These are phyloP conservation scores for Lachnellula hyalina DNA, from an alignment of 2,329 filamentous ascomycete genomes.

Conservation along the genomic window DNA sequence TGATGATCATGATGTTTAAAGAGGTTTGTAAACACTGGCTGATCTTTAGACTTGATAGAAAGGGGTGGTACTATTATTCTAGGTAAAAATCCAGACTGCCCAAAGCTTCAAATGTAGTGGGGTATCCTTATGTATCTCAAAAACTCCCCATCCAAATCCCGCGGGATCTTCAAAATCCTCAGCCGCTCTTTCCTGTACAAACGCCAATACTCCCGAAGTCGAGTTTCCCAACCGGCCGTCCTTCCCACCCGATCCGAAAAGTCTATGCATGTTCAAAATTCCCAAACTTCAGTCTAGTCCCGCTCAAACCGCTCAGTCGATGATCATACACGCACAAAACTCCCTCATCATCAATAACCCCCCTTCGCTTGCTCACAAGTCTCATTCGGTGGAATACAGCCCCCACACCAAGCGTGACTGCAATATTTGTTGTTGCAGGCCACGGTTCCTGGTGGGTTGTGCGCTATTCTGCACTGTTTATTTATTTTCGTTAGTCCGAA, in stretches of 20 bases:
- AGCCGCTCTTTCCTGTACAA: background rate
- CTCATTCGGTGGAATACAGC: background rate
- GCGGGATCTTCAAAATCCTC: no score
- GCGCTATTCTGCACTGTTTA: background rate
- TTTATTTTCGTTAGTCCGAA: background rate
- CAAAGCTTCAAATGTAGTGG: background rate
- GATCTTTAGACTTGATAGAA: background rate
- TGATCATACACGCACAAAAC: background rate
- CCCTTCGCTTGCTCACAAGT: background rate
- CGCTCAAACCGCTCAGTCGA: background rate
- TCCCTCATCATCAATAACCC: background rate
- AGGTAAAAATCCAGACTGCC: background rate
- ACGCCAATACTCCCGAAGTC: background rate
- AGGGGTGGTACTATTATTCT: background rate
- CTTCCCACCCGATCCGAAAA: no score
- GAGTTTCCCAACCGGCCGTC: no score
- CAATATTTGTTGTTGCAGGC: background rate
- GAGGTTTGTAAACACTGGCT: background rate
- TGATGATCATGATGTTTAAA: background rate
- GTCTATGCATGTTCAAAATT: background rate
- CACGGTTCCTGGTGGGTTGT: background rate
- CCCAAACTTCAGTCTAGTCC: background rate
- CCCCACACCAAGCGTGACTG: background rate
- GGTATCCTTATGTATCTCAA: background rate
- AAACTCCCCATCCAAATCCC: no score